A percentile compares a stretch with the other conserved stretches of the same genome.
These are phyloP conservation scores for Dictyostelium purpureum DNA, from an alignment of 78 protist species.

Conservation along the genomic window DNA sequence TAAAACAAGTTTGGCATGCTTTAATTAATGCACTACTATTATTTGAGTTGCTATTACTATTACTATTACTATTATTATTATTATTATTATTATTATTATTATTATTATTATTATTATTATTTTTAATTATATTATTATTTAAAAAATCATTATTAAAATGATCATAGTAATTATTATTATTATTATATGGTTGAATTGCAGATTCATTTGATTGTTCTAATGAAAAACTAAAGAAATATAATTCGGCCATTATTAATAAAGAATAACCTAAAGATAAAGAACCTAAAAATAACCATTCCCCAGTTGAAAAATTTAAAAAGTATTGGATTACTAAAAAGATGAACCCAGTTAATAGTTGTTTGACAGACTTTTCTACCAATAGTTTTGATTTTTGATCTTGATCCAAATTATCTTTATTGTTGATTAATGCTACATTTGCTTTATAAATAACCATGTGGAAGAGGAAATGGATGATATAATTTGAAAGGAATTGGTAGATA, in stretches of 20 bases:
- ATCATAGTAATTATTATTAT: neutral
- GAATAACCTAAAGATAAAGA: constrained; percentile 57
- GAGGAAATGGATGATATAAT: constrained; percentile 53
- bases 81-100: neutral
- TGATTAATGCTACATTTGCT: constrained; percentile 27
- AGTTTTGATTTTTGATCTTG: constrained; percentile 26
- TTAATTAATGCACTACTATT: constrained; percentile 44
- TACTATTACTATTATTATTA: neutral
- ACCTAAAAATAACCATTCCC: constrained; percentile 42
- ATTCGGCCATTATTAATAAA: constrained; percentile 29
- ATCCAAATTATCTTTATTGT: constrained; percentile 17
- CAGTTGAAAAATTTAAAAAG: constrained; percentile 43
- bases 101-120: neutral
- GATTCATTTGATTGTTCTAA: constrained; percentile 27
- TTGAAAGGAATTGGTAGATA: constrained; percentile 43
- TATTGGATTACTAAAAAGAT: constrained; percentile 41
- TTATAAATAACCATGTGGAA: constrained; percentile 56
- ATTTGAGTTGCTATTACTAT: neutral
- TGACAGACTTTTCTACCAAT: neutral
- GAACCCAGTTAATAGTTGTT: constrained; percentile 51
- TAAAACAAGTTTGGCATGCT: constrained; percentile 73
- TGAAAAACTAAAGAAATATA: constrained; percentile 69
- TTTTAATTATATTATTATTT: neutral
- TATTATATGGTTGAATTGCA: constrained; percentile 34
- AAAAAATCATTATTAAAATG: neutral